Evolutionary conservation across 495 filamentous ascomycete genomes (phyloP), one percentile per base, ranked within the genome.

Genomic region (Monascus purpureus): DNA sequence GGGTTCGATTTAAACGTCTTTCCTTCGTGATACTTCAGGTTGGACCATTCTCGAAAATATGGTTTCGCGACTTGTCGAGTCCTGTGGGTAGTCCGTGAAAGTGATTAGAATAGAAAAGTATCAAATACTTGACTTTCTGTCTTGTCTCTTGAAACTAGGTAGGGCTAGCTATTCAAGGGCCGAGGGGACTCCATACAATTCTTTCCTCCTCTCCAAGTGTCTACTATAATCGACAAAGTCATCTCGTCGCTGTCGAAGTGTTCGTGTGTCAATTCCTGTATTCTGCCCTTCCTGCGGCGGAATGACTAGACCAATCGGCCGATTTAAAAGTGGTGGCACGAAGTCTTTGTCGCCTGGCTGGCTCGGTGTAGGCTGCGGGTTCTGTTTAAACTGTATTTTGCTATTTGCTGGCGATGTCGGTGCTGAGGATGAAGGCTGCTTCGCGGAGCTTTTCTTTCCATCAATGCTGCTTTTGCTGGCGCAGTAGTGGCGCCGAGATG

Each of bases 31-130:
- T 79, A 70, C 3, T 74, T 68, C 60, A 95, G 67, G 53, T 83
- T 83, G 32, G 67, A 67, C 78, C 82, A 92, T 70, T 96, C 86
- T 44, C 82, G 76, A 67, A 93, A 96, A 52, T 96, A 96, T 15
- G 84, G 82, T 37, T 78, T 82, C 8, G 72, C 55, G 40, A 88
- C 70, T 55, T 63, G 65, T 43, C 47, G 49, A 11, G 59, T 68
- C 36, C 67, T 72, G 33, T 39, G 15, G 19, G 9, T 30, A 23
- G 20, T 6, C 19, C 12, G 28, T n/a, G 17, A 31, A 30, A 30
- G 13, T 9, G 4, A 31, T 31, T 22, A 31, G 29, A 20, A 31
- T 16, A 28, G n/a, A n/a, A n/a, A n/a, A n/a, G n/a, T n/a, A n/a
- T n/a, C n/a, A n/a, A n/a, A n/a, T n/a, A n/a, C n/a, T n/a, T n/a